A percentile compares a stretch with the other conserved stretches of the same genome.
phyloP scores from a whole-genome alignment of 768 basidiomycete species.

The Naganishia vishniacii region DNA sequence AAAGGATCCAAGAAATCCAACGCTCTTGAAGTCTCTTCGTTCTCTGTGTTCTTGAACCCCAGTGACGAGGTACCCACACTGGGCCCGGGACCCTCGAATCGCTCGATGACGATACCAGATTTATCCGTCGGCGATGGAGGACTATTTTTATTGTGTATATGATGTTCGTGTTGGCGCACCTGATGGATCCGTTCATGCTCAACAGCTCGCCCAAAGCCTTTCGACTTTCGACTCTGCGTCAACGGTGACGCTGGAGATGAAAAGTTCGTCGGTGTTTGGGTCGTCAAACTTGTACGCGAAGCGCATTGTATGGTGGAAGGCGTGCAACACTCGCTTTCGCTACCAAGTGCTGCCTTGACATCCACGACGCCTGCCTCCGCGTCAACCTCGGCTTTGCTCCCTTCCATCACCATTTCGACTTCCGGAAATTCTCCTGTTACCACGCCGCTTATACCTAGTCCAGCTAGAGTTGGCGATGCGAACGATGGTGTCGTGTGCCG shows the following conservation, averaged over 20 bases:
- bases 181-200: conserved; percentile 8
- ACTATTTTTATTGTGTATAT: conserved; percentile 7
- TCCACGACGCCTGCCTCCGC: not conserved
- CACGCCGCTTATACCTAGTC: conserved; percentile 11
- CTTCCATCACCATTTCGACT: not conserved
- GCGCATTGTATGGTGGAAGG: not conserved
- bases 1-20: conserved; percentile 9
- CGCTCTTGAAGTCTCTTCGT: not conserved
- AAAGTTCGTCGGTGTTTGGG: conserved; percentile 1
- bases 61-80: not conserved
- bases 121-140: conserved; percentile 13
- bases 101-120: conserved; percentile 15
- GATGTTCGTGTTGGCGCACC: conserved; percentile 1
- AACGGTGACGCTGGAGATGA: conserved; percentile 12
- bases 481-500: not conserved
- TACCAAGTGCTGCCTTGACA: too few species aligned
- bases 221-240: conserved; percentile 7
- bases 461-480: not conserved
- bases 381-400: not conserved
- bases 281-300: not conserved
- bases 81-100: not conserved
- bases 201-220: not conserved
- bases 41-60: not conserved
- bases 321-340: not conserved
- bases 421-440: not conserved